Percentiles rank a stretch among this genome's conserved stretches.
These are phyloP conservation scores for Pichia deserticola DNA, from an alignment of 805 yeast species.

Conservation along the genomic window DNA sequence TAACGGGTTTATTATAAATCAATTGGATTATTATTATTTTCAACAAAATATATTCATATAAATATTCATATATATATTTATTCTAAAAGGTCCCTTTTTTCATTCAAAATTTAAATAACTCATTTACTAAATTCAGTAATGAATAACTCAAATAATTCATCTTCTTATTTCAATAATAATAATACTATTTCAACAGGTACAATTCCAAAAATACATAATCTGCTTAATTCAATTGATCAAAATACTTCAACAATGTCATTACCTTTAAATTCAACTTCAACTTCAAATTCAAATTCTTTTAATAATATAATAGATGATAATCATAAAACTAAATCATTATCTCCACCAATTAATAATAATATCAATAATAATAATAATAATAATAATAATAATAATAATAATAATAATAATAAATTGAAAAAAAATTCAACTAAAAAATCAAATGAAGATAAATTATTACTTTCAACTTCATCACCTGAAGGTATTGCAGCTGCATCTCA, in stretches of 20 bases:
- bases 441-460: slow-evolving; percentile 24
- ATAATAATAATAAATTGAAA: not conserved
- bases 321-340: not conserved
- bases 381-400: not conserved
- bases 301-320: not conserved
- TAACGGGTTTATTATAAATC: too few species aligned
- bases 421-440: slow-evolving; percentile 5
- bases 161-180: not conserved
- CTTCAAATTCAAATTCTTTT: not conserved
- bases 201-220: not conserved
- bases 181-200: not conserved
- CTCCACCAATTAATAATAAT: not conserved
- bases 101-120: too few species aligned
- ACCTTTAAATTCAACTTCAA: too few species aligned
- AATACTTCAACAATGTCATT: too few species aligned
- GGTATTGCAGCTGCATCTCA: slow-evolving; percentile 83
- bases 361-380: not conserved
- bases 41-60: too few species aligned
- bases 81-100: too few species aligned
- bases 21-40: too few species aligned
- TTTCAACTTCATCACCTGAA: slow-evolving; percentile 78
- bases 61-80: too few species aligned
- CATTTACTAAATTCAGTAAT: too few species aligned
- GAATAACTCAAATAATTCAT: too few species aligned
- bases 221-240: not conserved